Percentiles rank a stretch among this genome's conserved stretches.
phyloP scores from a whole-genome alignment of 768 basidiomycete genomes.

The Lyophyllum semitale region DNA sequence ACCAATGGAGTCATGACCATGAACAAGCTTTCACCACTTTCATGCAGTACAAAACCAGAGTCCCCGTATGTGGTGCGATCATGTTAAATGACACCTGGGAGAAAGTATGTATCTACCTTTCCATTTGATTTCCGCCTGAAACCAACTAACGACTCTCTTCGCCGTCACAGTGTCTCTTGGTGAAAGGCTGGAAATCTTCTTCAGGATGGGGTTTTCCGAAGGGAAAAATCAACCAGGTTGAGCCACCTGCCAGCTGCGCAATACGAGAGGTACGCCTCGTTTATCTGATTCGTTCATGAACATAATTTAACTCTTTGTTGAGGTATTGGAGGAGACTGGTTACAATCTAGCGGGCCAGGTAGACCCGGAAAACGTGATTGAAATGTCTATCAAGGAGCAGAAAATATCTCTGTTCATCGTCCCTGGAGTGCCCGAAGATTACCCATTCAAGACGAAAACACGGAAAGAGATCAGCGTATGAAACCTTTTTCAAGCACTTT shows the following conservation, averaged over 20 bases:
- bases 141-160: conserved; percentile 7
- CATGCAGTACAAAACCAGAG: conserved; percentile 94
- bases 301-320: conserved; percentile 10
- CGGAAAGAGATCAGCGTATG: conserved; percentile 97
- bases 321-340: conserved; percentile 98
- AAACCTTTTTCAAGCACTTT: background rate
- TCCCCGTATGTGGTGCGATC: conserved; percentile 97
- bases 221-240: conserved; percentile 98
- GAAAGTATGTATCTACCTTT: conserved; percentile 61
- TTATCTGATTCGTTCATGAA: background rate
- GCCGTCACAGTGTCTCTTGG: conserved; percentile 81
- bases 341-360: conserved; percentile 80
- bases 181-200: conserved; percentile 96
- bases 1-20: conserved; percentile 82
- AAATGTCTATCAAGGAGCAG: conserved; percentile 88
- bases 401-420: conserved; percentile 90
- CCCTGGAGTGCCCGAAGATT: conserved; percentile 84
- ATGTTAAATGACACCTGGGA: conserved; percentile 92
- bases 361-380: conserved; percentile 69
- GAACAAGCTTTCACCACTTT: conserved; percentile 87
- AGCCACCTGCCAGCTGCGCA: conserved; percentile 82
- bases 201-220: conserved; percentile 99
- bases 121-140: conserved; percentile 5
- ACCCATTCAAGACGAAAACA: conserved; percentile 88
- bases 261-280: conserved; percentile 75